A percentile compares a stretch with the other conserved stretches of the same genome.
Evolutionary conservation across 169 alveolate genomes (phyloP).

Genomic region (Cryptosporidium felis): DNA sequence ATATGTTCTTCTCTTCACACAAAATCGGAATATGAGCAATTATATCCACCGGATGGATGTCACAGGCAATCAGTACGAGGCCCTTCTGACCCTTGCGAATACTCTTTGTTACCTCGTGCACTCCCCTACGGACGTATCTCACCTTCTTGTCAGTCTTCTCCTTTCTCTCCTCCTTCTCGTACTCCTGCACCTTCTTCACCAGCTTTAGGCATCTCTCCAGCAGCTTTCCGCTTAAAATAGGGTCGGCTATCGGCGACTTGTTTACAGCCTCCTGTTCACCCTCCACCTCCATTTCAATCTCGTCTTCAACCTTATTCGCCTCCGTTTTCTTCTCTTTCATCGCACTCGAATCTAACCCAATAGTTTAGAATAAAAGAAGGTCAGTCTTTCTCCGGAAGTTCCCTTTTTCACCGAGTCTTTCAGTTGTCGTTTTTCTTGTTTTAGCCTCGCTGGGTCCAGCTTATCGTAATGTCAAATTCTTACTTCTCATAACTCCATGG

Average conservation of each 20-base stretch:
- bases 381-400: no score
- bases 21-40: constrained; percentile 93
- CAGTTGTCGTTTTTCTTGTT: no score
- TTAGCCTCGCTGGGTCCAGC: no score
- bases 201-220: constrained; percentile 86
- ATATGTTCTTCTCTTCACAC: constrained; percentile 91
- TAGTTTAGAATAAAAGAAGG: no score
- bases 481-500: no score
- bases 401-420: no score
- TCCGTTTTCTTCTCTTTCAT: constrained; percentile 13
- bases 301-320: constrained; percentile 3
- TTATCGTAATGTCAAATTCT: no score
- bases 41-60: constrained; percentile 95
- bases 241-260: constrained; percentile 93
- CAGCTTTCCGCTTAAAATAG: constrained; percentile 88
- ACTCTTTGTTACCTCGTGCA: constrained; percentile 94
- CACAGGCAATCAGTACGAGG: constrained; percentile 93
- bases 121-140: constrained; percentile 90
- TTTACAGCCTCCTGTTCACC: constrained; percentile 53
- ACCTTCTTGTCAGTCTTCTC: constrained; percentile 67
- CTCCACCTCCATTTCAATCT: constrained; percentile 6
- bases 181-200: constrained; percentile 79
- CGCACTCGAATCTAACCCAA: no score
- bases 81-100: constrained; percentile 90
- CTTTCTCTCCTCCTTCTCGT: constrained; percentile 78